These are phyloP conservation scores for Cucurbita maxima DNA, from an alignment of 306 rosid species.

Conservation along the genomic window DNA sequence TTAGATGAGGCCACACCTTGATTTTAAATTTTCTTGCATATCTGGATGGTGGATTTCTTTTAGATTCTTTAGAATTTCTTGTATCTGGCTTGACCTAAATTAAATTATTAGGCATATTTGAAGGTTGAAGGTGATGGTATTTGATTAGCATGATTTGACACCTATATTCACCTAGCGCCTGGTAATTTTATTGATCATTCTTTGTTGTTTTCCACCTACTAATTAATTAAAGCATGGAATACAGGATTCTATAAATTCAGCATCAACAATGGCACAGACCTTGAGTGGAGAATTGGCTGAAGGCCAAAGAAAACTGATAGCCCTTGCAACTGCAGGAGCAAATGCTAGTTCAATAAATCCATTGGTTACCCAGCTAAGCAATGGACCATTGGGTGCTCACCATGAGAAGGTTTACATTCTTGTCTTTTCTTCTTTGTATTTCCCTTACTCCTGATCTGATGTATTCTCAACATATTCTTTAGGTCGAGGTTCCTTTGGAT, in stretches of 20 bases:
- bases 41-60: not conserved
- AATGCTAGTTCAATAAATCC: constrained; percentile 56
- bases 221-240: not conserved
- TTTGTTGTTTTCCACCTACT: not conserved
- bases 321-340: constrained; percentile 58
- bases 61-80: not conserved
- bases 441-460: not conserved
- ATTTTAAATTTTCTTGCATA: not conserved
- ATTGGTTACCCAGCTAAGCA: constrained; percentile 51
- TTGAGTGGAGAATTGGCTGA: constrained; percentile 74
- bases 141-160: not conserved
- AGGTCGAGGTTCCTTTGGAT: constrained; percentile 87
- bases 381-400: constrained; percentile 61
- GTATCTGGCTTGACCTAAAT: not conserved
- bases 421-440: not conserved
- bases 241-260: constrained; percentile 83
- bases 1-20: not conserved
- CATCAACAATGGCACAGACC: constrained; percentile 70
- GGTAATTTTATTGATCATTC: not conserved
- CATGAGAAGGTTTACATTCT: constrained; percentile 56
- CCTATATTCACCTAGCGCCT: not conserved
- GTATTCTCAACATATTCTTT: constrained; percentile 1
- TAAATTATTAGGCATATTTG: not conserved
- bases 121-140: not conserved
- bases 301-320: constrained; percentile 76